Conservation (phyloP, 2,329 filamentous ascomycete genomes). For the Phialophora tarda region DNA sequence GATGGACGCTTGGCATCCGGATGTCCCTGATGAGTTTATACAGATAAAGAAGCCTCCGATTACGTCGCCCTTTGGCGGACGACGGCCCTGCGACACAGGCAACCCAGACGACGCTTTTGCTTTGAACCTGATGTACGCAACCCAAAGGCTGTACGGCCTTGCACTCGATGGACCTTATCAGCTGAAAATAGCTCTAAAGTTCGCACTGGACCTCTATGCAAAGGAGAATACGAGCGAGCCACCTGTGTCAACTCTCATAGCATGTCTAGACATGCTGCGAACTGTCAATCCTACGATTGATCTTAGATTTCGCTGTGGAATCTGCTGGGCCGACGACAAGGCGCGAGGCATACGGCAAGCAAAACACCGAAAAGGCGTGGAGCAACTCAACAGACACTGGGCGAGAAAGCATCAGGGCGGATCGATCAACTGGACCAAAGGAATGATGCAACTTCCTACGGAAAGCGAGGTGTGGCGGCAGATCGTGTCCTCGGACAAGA, state of each 20-base stretch:
- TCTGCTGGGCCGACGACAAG: conserved; percentile 30
- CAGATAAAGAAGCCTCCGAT: conserved; percentile 11
- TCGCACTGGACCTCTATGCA: conserved; percentile 35
- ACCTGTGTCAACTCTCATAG: conserved; percentile 16
- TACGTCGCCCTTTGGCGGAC: conserved; percentile 38
- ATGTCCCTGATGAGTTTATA: conserved; percentile 33
- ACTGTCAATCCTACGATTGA: conserved; percentile 30
- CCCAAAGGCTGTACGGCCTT: conserved; percentile 34
- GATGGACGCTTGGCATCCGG: conserved; percentile 41
- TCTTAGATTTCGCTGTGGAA: conserved; percentile 35
- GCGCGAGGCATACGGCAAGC: conserved; percentile 3
- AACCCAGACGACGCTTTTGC: conserved; percentile 35
- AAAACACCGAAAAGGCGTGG: conserved; percentile 27
- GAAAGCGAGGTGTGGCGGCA: conserved; percentile 34
- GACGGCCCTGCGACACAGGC: conserved; percentile 21
- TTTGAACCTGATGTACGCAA: conserved; percentile 39
- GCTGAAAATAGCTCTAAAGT: conserved; percentile 41
- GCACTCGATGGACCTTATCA: conserved; percentile 35
- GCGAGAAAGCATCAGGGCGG: conserved; percentile 27
- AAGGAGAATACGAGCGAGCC: conserved; percentile 7
- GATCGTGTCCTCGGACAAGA: conserved; percentile 30
- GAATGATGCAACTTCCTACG: conserved; percentile 36
- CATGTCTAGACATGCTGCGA: conserved; percentile 22
- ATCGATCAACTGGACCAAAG: conserved; percentile 21
- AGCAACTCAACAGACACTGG: conserved; percentile 36